Base-by-base conservation (phyloP, 2,329 filamentous ascomycete species). In the Verruconis gallopava region DNA sequence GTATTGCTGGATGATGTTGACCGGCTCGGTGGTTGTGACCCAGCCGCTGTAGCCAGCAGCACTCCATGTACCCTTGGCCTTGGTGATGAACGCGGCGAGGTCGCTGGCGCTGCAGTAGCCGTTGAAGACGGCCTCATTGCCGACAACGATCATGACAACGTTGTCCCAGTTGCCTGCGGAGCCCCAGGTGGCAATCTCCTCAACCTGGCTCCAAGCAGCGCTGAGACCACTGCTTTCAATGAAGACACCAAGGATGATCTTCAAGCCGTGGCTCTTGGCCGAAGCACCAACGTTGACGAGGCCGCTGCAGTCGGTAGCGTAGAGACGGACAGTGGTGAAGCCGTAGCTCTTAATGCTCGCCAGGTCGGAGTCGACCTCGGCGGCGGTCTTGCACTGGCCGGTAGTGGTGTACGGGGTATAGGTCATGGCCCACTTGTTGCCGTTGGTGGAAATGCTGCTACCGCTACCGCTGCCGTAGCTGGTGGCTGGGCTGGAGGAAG, bases 121-220 rank as follows among this genome's bases (percentile, higher is more conserved):
- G 67, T 81, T 77, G 71, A 84, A 82, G 60, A 94, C 67, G 51
- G 82, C 79, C 73, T 96, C 89, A 72, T 96, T 96, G 64, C 85
- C 88, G 50, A 93, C 74, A 21, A 91, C 81, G 49, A 93, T 69
- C 53, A 93, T 75, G 57, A 81, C 74, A 50, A 94, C 80, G 38
- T 83, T 60, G 45, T 75, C 69, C 78, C 80, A 93, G 59, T 81
- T 61, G 44, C 62, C 71, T 74, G 79, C 89, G 61, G 82, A 64
- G 48, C 65, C 75, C 77, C 85, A 94, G 46, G 60, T 53, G 61
- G 75, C 69, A 60, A 95, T 81, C 47, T 76, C 74, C 21, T 71
- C 64, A 46, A 95, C 72, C 72, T 96, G 88, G 53, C 74, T 65
- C 56, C 77, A 67, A 51, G 85, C 78, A 43, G 73, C 75, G 44